Base-by-base conservation (phyloP, 73 alveolate species). In the Halteria grandinella region DNA sequence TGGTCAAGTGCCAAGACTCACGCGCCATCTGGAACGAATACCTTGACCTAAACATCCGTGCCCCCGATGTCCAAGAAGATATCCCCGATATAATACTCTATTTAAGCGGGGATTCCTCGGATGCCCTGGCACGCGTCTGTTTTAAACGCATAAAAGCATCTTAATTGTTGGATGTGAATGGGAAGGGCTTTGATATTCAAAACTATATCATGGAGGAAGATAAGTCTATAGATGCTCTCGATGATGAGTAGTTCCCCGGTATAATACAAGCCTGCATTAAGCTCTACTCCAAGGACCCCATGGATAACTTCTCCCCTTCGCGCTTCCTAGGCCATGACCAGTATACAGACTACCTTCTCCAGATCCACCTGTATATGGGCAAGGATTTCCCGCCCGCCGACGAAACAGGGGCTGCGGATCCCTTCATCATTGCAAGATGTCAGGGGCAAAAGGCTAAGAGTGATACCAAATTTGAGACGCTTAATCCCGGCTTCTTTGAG, bases 201-300 rank as follows among this genome's bases (percentile, higher is more conserved):
- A 64, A 57, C 21, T 34, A 41, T 28, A n/a, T 59, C 5, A 32
- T 90, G 45, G 83, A 75, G 40, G 97, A 90, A 75, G 97, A 90
- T 43, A 73, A 83, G 59, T 69, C 90, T 23, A 47, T 81, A n/a
- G 94, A 90, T 71, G 69, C 86, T 4, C 45, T 90, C 12, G 79
- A 78, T 39, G 97, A 90, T 75, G 97, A 90, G 48, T 86, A 90
- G 59, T 90, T 90, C 62, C 97, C 97, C 15, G 97, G 97, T 12
- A 75, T 84, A 40, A 39, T 90, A 4, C 52, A 34, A 57, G 91
- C 90, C 23, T 73, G 91, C 21, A 64, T 86, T n/a, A 81, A 77
- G 34, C 82, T 90, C 48, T 82, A 48, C 72, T 53, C 83, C 10
- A 72, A 73, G 77, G 81, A 85, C 50, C 75, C 63, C 0, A 86